phyloP scores from a whole-genome alignment of 345 rosid genomes.

The Leavenworthia alabamica region DNA sequence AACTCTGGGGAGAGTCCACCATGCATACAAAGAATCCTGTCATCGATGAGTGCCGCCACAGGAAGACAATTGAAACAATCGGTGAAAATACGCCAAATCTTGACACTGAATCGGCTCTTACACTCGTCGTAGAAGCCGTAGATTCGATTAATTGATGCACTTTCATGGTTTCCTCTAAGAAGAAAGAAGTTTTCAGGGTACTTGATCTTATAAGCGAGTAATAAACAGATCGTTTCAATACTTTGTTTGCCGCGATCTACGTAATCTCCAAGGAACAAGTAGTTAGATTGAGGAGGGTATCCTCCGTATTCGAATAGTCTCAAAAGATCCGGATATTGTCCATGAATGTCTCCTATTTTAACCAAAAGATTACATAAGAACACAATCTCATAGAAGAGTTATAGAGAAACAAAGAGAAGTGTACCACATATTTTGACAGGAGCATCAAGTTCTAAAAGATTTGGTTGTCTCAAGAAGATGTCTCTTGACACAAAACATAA shows the following conservation, averaged over 20 bases:
- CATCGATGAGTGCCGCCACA: constrained; percentile 75
- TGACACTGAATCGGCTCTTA: constrained; percentile 63
- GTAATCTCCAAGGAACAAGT: constrained; percentile 85
- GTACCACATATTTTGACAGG: constrained; percentile 83
- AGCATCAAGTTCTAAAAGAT: constrained; percentile 69
- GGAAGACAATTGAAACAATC: constrained; percentile 89
- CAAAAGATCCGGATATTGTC: constrained; percentile 87
- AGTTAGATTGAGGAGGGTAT: constrained; percentile 71
- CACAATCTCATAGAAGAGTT: background rate
- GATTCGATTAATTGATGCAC: constrained; percentile 77
- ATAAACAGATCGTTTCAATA: constrained; percentile 83
- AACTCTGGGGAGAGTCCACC: constrained; percentile 89
- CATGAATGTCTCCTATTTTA: constrained; percentile 73
- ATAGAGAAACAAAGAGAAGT: background rate
- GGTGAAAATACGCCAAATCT: constrained; percentile 71
- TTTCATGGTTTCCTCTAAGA: constrained; percentile 84
- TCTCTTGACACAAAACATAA: constrained; percentile 57
- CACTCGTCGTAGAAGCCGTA: constrained; percentile 92
- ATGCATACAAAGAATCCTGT: constrained; percentile 82
- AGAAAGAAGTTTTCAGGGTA: constrained; percentile 76
- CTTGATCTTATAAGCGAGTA: constrained; percentile 77
- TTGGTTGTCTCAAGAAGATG: constrained; percentile 69
- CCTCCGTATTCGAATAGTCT: constrained; percentile 82
- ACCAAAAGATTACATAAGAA: constrained; percentile 11
- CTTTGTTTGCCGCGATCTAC: constrained; percentile 92